phyloP scores from a whole-genome alignment of 208 protist genomes.

The Trypanosoma vivax region DNA sequence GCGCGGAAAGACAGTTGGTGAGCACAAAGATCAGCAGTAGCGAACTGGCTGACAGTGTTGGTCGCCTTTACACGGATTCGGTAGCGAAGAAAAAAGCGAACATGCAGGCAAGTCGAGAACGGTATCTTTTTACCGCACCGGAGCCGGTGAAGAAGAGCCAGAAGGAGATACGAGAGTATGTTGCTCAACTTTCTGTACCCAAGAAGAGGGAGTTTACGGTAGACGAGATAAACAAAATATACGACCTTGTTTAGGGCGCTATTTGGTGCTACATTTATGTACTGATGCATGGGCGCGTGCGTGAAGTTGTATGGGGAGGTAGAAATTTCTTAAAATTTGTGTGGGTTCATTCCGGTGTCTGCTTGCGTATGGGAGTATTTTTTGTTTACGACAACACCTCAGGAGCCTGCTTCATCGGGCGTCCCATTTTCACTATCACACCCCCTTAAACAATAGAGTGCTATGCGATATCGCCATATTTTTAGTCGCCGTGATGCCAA shows the following conservation, averaged over 20 bases:
- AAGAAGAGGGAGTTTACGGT: constrained; percentile 76
- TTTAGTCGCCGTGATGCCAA: too few species aligned
- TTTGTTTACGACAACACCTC: too few species aligned
- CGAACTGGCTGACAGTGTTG: constrained; percentile 42
- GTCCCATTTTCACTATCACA: too few species aligned
- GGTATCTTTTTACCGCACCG: constrained; percentile 48
- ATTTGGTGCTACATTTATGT: too few species aligned
- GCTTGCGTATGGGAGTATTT: too few species aligned
- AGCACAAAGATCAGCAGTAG: constrained; percentile 17
- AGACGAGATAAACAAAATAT: constrained; percentile 82
- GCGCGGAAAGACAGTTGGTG: constrained; percentile 5
- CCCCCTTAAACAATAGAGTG: too few species aligned
- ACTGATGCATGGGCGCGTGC: too few species aligned
- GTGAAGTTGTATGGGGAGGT: too few species aligned
- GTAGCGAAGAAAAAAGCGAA: constrained; percentile 47
- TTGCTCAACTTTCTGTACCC: constrained; percentile 55
- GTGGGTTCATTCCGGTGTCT: too few species aligned
- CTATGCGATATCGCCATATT: too few species aligned
- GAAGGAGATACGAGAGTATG: constrained; percentile 52
- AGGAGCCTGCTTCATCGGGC: too few species aligned
- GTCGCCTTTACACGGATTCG: constrained; percentile 65
- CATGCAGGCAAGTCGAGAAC: constrained; percentile 48
- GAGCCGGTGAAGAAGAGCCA: constrained; percentile 37
- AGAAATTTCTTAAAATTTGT: too few species aligned
- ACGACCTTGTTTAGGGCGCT: constrained; percentile 43